phyloP scores from a whole-genome alignment of 257 asterid species.

The Solanum clarkiae region DNA sequence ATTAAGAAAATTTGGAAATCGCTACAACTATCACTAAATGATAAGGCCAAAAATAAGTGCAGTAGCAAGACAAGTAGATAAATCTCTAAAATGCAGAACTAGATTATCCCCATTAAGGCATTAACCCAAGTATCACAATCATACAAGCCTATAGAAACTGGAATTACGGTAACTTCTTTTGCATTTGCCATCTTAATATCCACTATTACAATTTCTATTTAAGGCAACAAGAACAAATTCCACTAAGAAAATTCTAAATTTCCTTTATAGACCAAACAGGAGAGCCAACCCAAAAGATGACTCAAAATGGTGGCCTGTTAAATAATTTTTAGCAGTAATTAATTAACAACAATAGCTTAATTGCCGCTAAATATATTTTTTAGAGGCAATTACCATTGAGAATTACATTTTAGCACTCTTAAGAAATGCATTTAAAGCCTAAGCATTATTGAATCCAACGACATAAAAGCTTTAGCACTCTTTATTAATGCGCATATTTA shows the following conservation, averaged over 20 bases:
- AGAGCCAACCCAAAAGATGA: neutral
- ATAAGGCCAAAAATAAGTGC: neutral
- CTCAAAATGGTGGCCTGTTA: neutral
- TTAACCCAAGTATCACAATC: neutral
- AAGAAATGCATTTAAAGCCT: too few species aligned
- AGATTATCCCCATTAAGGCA: neutral
- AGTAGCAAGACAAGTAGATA: neutral
- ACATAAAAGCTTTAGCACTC: too few species aligned
- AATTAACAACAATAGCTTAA: too few species aligned
- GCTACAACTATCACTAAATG: neutral
- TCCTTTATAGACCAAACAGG: neutral
- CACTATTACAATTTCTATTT: neutral
- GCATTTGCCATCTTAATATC: neutral
- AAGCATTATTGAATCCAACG: too few species aligned
- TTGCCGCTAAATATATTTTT: too few species aligned
- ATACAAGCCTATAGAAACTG: neutral
- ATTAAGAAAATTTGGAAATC: neutral
- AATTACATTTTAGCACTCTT: too few species aligned
- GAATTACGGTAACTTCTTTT: neutral
- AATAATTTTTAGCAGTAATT: too few species aligned
- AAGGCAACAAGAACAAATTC: neutral
- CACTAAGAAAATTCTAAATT: neutral
- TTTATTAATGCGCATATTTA: too few species aligned
- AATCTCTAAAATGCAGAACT: neutral
- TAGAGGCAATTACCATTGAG: too few species aligned